Evolutionary conservation across 2,329 filamentous ascomycete species (phyloP), one percentile per base, ranked within the genome.

Genomic region (Daldinia eschscholtzii): DNA sequence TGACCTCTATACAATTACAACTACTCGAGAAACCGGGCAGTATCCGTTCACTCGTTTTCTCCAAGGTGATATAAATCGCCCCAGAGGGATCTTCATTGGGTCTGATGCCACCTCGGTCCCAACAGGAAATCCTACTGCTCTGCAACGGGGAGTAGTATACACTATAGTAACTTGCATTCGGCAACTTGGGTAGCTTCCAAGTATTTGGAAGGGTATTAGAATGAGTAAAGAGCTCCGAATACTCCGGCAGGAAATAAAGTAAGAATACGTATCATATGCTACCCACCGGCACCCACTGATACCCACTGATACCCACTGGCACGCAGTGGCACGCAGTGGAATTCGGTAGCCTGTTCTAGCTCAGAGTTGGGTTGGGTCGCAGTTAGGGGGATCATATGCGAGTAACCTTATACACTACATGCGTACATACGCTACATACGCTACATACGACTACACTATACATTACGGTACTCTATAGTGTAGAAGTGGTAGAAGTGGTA

Each of bases 301-400:
- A 50, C 26, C 26, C 13, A 26, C 10, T 35, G 33, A 33, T 7
- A 33, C 30, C 7, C 4, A 30, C 7, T 30, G 28, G 28, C 7
- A 30, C 7, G 4, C 28, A 30, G 4, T 30, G 28, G 1, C 30
- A 33, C 30, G 5, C 30, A 6, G 6, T 33, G 30, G 30, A 33
- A 33, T 33, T 33, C 3, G 9, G 15, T 4, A 30, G 46, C 46
- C 46, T 12, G 13, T 30, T 50, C 13, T 50, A 50, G 46, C 15
- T 50, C 23, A 28, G 26, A 30, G 26, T 10, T 37, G 20, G 20
- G 20, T 50, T n/a, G 6, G 13, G 46, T 50, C 23, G 26, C 26
- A 30, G 46, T 18, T 50, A 30, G 13, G 30, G 53, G 59, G 56
- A 28, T 42, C 55, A n/a, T 48, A 64, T 67, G 57, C 57, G 42